Base-by-base conservation (phyloP, 208 protist species). In the Acanthamoeba royreba region DNA sequence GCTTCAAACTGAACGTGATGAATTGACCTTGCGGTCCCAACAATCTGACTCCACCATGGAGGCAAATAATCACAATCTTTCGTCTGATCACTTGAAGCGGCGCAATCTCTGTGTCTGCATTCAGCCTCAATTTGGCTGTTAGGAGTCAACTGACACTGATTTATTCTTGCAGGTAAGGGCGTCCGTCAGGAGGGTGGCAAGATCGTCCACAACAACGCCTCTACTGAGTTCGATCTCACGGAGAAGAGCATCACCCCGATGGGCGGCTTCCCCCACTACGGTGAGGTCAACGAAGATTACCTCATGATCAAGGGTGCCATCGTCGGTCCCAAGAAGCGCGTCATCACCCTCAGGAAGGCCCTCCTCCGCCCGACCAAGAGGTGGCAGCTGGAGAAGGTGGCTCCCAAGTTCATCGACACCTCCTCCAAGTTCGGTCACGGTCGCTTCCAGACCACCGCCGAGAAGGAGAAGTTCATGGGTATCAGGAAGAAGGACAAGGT, bases 371-470 rank as follows among this genome's bases (percentile, higher is more conserved):
- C 98, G 93, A 99, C 98, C 35, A 92, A 90, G 28, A 96, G 98
- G 89, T 89, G 93, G 55, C 97, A 98, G 35, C 96, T 96, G 83
- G 99, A 99, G 97, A 97, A 99, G 96, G 98, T 99, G 95, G 95
- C 63, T 46, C 94, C 98, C 93, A 99, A 99, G 98, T 99, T 99
- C 98, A 99, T 99, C 96, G 99, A 99, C 96, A 99, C 99, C 53
- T 99, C 99, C 43, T 99, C 98, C 93, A 99, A 99, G 98, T 98
- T 99, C 35, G 99, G 99, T 88, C 98, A 99, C 96, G 99, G 99
- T 95, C 97, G 98, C 94, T 99, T 99, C 98, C 99, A 99, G 98
- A 99, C 99, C 55, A 90, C 96, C 72, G 98, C 97, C 81, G 99
- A 99, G 97, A 99, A 99, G 98, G 96, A 79, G 55, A 98, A 99